Evolutionary conservation across 2,329 filamentous ascomycete species (phyloP).

Genomic region (Periconia sp.): DNA sequence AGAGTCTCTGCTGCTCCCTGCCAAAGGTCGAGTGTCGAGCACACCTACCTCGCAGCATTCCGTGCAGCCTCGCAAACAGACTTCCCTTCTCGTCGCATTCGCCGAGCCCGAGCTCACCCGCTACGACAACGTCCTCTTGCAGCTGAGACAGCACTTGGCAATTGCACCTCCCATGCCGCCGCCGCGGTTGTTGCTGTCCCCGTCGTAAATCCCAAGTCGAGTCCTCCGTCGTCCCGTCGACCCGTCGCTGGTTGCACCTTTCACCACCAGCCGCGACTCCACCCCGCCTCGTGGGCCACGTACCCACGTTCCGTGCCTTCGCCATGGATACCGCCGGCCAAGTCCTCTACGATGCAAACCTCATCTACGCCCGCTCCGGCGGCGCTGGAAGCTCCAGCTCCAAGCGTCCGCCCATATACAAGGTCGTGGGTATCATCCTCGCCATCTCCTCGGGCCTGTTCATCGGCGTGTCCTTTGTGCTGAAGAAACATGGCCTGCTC

Average conservation of each 20-base stretch:
- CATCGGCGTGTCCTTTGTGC: slow-evolving; percentile 91
- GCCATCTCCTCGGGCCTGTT: slow-evolving; percentile 88
- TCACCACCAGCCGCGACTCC: slow-evolving; percentile 3
- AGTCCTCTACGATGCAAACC: slow-evolving; percentile 48
- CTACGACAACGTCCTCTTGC: slow-evolving; percentile 12
- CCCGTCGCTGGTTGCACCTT: slow-evolving; percentile 19
- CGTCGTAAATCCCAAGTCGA: background rate
- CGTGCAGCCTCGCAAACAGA: slow-evolving; percentile 15
- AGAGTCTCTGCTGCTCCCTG: too few relatives aligned
- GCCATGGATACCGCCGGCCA: slow-evolving; percentile 53
- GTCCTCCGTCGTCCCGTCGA: slow-evolving; percentile 6
- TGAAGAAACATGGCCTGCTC: slow-evolving; percentile 92
- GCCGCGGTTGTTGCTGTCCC: slow-evolving; percentile 8
- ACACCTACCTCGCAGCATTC: too few relatives aligned
- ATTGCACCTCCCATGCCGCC: slow-evolving; percentile 16
- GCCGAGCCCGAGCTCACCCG: slow-evolving; percentile 5
- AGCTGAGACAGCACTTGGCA: slow-evolving; percentile 6
- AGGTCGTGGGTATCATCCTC: slow-evolving; percentile 83
- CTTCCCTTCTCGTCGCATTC: slow-evolving; percentile 9
- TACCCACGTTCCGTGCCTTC: slow-evolving; percentile 16
- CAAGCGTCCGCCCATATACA: slow-evolving; percentile 68
- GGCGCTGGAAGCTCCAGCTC: slow-evolving; percentile 33
- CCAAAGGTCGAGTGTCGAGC: too few relatives aligned
- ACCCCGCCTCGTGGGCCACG: slow-evolving; percentile 11
- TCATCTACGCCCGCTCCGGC: slow-evolving; percentile 54